A percentile compares a stretch with the other conserved stretches of the same genome.
phyloP scores from a whole-genome alignment of 2,329 filamentous ascomycete genomes.

The Aphanoascus verrucosus region DNA sequence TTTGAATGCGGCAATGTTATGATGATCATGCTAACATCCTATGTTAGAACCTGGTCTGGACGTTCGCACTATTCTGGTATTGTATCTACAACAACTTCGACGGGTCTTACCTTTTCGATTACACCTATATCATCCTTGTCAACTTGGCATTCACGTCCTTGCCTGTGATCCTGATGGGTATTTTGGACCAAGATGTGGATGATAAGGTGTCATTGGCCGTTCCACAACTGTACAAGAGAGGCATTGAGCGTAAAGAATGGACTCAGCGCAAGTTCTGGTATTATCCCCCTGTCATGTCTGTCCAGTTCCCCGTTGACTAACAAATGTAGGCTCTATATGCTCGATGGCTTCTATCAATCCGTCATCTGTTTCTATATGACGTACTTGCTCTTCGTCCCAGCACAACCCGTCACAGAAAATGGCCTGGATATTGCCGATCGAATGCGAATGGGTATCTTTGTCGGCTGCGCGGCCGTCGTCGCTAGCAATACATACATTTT shows the following conservation, averaged over 20 bases:
- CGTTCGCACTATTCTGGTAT: conserved; percentile 93
- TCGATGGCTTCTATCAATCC: conserved; percentile 89
- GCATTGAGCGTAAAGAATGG: conserved; percentile 95
- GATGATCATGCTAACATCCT: conserved; percentile 20
- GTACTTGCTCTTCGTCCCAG: conserved; percentile 64
- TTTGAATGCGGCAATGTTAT: background rate
- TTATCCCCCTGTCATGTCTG: conserved; percentile 25
- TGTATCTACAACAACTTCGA: conserved; percentile 94
- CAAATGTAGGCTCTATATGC: conserved; percentile 68
- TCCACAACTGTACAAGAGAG: conserved; percentile 86
- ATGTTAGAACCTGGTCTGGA: conserved; percentile 83
- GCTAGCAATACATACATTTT: conserved; percentile 91
- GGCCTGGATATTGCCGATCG: conserved; percentile 71
- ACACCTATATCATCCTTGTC: conserved; percentile 93
- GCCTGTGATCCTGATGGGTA: conserved; percentile 88
- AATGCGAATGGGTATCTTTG: conserved; percentile 73
- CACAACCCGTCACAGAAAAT: conserved; percentile 57
- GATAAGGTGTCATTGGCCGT: conserved; percentile 89
- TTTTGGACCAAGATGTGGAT: conserved; percentile 92
- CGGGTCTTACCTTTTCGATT: conserved; percentile 93
- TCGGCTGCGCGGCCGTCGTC: conserved; percentile 72
- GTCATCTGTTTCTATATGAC: conserved; percentile 88
- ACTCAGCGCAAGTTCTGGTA: conserved; percentile 94
- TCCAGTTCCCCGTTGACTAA: conserved; percentile 4
- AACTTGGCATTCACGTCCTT: conserved; percentile 95